Base-by-base conservation (phyloP, 805 yeast genomes). In the Candida verbasci region DNA sequence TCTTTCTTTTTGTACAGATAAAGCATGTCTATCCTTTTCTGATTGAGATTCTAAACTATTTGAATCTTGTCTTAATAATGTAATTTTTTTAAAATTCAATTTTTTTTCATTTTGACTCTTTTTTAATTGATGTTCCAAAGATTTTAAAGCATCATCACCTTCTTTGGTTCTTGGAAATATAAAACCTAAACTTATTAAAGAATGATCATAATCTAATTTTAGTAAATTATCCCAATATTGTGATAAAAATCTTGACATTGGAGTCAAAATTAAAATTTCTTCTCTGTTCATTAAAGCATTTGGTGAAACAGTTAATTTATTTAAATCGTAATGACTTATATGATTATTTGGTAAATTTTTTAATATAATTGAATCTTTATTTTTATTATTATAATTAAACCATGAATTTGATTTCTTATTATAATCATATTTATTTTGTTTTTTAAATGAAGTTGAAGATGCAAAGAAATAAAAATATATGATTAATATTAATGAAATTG, bases 11-110 rank as follows among this genome's bases (percentile, higher is more conserved):
- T 93, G 98, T 18, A 80, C 94, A 17, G 61, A 64, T 44, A 84
- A 64, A 3, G 95, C 96, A 56, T 93, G 99, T 55, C 98, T 75
- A 45, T 86, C 95, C 60, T 85, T 83, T 57, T 93, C 99, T 27
- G 50, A 47, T 55, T 89, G 93, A 29, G 82, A 74, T 24, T 74
- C 74, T 45, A 87, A 72, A 6, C 94, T 78, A 27, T 83, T 82
- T 21, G 82, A 72, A 59, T 93, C 97, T 65, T 93, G 97, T 61
- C 97, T 78, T 53, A 93, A 69, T 30, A 93, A 82, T 16, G 95
- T 85, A 46, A 93, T 77, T 53, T 87, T 86, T 38, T 83, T 78
- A 60, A 86, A 93, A 54, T 87, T 76, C 46, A 74, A 65, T 45
- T 72, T 75, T 41, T 74, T 72, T 38, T 51, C 48, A 43, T 78